Evolutionary conservation across 176 grass and related monocot genomes (phyloP).

Genomic region (Oryza glaberrima): DNA sequence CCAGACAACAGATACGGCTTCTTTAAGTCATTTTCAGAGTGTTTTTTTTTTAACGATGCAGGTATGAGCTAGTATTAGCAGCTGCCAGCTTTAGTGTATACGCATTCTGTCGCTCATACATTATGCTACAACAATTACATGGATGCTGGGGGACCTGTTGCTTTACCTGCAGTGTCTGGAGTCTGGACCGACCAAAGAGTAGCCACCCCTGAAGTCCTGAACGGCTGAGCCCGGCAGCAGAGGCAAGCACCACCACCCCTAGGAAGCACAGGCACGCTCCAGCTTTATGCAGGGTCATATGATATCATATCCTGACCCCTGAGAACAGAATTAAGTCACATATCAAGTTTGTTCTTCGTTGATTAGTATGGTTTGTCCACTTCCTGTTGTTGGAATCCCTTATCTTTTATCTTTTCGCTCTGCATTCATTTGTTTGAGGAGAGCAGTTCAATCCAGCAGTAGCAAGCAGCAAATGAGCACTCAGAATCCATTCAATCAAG

Average conservation of each 20-base stretch:
- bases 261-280: neutral
- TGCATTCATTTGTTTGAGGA: neutral
- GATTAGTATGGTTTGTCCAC: neutral
- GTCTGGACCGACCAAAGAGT: constrained; percentile 16
- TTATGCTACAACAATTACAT: neutral
- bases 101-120: neutral
- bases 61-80: neutral
- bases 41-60: neutral
- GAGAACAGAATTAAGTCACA: constrained; percentile 24
- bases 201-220: neutral
- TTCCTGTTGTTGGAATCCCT: neutral
- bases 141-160: neutral
- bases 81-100: neutral
- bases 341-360: neutral
- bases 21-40: neutral
- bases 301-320: neutral
- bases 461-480: neutral
- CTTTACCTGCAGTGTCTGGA: neutral
- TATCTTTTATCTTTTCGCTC: neutral
- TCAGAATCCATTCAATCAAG: neutral
- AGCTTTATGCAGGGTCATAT: constrained; percentile 8
- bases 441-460: constrained; percentile 9
- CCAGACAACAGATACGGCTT: neutral
- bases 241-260: constrained; percentile 9
- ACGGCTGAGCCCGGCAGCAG: constrained; percentile 16